Percentiles rank a stretch among this genome's conserved stretches.
phyloP scores from a whole-genome alignment of 2,329 filamentous ascomycete genomes.

The Talaromyces sp. region DNA sequence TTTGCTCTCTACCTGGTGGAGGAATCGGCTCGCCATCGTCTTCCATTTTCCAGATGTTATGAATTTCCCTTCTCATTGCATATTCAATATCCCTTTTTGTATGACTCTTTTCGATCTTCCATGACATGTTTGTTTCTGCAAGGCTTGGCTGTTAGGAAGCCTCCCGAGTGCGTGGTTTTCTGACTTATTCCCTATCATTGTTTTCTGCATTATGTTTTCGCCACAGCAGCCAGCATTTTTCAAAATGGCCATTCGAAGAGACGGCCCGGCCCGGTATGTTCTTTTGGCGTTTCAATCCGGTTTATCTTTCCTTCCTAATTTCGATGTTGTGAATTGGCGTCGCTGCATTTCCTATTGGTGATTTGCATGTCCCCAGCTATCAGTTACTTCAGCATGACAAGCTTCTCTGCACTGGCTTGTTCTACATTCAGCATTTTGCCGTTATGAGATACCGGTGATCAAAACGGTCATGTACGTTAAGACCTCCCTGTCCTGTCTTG shows the following conservation, averaged over 20 bases:
- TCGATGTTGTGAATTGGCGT: slow-evolving; percentile 29
- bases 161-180: neutral
- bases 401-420: slow-evolving; percentile 36
- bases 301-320: slow-evolving; percentile 23
- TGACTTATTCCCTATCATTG: slow-evolving; percentile 13
- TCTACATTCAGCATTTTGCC: slow-evolving; percentile 28
- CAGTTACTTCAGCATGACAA: slow-evolving; percentile 27
- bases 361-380: slow-evolving; percentile 27
- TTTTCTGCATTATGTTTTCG: slow-evolving; percentile 3
- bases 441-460: slow-evolving; percentile 32
- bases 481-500: slow-evolving; percentile 44
- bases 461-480: slow-evolving; percentile 50
- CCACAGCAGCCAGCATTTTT: slow-evolving; percentile 32
- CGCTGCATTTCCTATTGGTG: slow-evolving; percentile 26
- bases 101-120: slow-evolving; percentile 23
- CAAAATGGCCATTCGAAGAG: slow-evolving; percentile 31
- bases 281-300: slow-evolving; percentile 35
- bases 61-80: slow-evolving; percentile 23
- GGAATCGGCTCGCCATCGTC: slow-evolving; percentile 17
- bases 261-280: slow-evolving; percentile 32
- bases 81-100: slow-evolving; percentile 19
- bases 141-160: slow-evolving; percentile 16
- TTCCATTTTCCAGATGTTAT: slow-evolving; percentile 14
- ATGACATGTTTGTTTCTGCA: slow-evolving; percentile 27
- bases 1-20: slow-evolving; percentile 22